These are phyloP conservation scores for Boletus huronensis DNA, from an alignment of 768 basidiomycete genomes.

Conservation along the genomic window DNA sequence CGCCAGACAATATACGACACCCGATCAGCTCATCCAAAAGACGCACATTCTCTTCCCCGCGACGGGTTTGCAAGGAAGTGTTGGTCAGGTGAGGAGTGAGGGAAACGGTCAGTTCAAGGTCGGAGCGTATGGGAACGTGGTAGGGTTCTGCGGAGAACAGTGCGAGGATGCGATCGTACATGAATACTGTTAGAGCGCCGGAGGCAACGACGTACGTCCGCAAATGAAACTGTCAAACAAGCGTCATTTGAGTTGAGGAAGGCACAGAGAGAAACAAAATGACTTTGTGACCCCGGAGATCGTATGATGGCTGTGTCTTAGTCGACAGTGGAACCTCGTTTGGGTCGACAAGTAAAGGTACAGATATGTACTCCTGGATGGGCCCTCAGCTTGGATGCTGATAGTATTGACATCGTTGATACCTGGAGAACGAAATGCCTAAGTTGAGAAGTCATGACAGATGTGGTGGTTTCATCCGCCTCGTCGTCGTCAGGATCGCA, in stretches of 20 bases:
- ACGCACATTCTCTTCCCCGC: constrained; percentile 67
- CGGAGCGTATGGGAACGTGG: constrained; percentile 38
- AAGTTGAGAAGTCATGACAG: constrained; percentile 80
- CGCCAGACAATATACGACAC: constrained; percentile 45
- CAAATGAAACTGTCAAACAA: constrained; percentile 75
- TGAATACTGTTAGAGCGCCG: constrained; percentile 73
- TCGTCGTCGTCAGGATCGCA: constrained; percentile 49
- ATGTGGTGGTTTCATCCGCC: constrained; percentile 41
- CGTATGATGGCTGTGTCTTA: constrained; percentile 9
- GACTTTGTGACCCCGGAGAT: constrained; percentile 59
- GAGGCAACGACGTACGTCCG: constrained; percentile 82
- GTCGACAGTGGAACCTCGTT: constrained; percentile 36
- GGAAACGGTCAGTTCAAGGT: constrained; percentile 21
- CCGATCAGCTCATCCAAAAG: constrained; percentile 79
- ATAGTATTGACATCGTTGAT: constrained; percentile 2
- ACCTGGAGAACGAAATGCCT: constrained; percentile 97
- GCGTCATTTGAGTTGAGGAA: constrained; percentile 10
- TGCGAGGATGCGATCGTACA: constrained; percentile 81
- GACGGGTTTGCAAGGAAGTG: constrained; percentile 75
- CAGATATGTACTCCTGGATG: constrained; percentile 76
- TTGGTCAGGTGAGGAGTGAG: constrained; percentile 86
- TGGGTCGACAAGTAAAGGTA: constrained; percentile 78
- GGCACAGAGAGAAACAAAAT: constrained; percentile 14
- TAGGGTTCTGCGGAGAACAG: constrained; percentile 84
- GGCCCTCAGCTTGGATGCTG: constrained; percentile 3